These are phyloP conservation scores for Apodospora peruviana DNA, from an alignment of 495 filamentous ascomycete species.

Conservation along the genomic window DNA sequence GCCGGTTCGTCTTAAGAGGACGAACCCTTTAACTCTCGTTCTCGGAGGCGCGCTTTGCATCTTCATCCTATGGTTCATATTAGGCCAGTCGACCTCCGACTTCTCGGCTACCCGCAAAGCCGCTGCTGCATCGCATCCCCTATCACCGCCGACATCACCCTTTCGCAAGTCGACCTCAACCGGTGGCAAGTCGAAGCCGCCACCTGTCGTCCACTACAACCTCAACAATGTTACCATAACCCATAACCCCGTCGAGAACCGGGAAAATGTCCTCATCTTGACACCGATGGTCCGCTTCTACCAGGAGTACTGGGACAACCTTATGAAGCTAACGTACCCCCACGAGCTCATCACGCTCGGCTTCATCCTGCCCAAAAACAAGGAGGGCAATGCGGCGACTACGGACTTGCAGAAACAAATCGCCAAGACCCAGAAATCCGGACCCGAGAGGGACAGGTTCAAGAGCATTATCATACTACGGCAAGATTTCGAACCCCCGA, in stretches of 20 bases:
- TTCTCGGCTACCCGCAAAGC: conserved; percentile 34
- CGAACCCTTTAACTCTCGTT: conserved; percentile 45
- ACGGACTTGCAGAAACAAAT: conserved; percentile 77
- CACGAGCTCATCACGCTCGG: conserved; percentile 90
- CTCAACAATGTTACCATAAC: conserved; percentile 89
- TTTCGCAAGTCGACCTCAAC: conserved; percentile 62
- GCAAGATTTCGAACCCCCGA: conserved; percentile 86
- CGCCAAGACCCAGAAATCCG: conserved; percentile 69
- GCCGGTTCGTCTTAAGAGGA: conserved; percentile 51
- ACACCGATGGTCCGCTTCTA: conserved; percentile 93
- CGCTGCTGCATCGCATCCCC: conserved; percentile 61
- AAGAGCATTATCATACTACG: conserved; percentile 87
- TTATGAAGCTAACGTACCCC: conserved; percentile 78
- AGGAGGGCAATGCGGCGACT: conserved; percentile 80
- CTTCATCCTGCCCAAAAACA: conserved; percentile 92
- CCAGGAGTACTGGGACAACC: conserved; percentile 90
- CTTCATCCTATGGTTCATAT: conserved; percentile 49
- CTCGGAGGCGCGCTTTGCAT: conserved; percentile 46
- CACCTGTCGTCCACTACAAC: conserved; percentile 91
- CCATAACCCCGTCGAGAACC: conserved; percentile 61
- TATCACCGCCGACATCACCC: conserved; percentile 80
- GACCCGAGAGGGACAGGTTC: conserved; percentile 75
- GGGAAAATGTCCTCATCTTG: conserved; percentile 84
- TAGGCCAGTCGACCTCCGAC: conserved; percentile 39
- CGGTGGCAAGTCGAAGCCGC: conserved; percentile 56